Evolutionary conservation across 2,329 filamentous ascomycete species (phyloP).

Genomic region (Trichophaea hybrida): DNA sequence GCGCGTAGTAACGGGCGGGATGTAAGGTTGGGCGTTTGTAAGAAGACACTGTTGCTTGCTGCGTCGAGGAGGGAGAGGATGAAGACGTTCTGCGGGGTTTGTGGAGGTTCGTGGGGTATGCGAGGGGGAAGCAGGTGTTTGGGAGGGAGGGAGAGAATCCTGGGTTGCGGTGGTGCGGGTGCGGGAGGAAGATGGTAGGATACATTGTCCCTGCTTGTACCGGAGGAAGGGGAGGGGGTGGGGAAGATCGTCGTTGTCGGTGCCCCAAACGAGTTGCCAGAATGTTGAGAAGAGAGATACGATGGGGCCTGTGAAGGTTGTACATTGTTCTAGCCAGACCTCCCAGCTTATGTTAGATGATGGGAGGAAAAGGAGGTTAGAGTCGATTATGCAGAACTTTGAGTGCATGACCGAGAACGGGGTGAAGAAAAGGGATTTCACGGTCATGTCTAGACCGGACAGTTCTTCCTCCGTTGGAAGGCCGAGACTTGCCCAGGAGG

Average conservation of each 20-base stretch:
- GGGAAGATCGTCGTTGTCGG: constrained; percentile 18
- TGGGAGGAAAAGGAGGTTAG: constrained; percentile 50
- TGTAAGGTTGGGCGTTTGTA: constrained; percentile 69
- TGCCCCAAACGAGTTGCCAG: constrained; percentile 54
- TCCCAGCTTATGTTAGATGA: constrained; percentile 82
- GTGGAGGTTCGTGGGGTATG: constrained; percentile 36
- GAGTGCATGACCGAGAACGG: constrained; percentile 81
- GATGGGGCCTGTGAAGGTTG: constrained; percentile 49
- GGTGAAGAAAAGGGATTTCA: constrained; percentile 65
- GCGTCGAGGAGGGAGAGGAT: constrained; percentile 46
- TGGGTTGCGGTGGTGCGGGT: constrained; percentile 56
- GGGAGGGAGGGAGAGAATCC: constrained; percentile 35
- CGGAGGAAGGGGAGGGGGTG: background rate
- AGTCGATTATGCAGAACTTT: constrained; percentile 65
- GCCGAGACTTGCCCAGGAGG: constrained; percentile 49
- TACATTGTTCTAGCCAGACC: constrained; percentile 67
- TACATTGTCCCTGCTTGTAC: too few relatives aligned
- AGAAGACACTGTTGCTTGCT: constrained; percentile 46
- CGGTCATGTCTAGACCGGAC: constrained; percentile 48
- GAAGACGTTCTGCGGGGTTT: constrained; percentile 53
- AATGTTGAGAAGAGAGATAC: constrained; percentile 51
- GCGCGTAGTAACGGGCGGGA: constrained; percentile 48
- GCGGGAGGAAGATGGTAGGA: constrained; percentile 54
- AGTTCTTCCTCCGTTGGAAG: constrained; percentile 44
- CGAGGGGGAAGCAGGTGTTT: background rate